Base-by-base conservation (phyloP, 192 early-diverging fungal species). In the Jimgerdemannia flammicorona region DNA sequence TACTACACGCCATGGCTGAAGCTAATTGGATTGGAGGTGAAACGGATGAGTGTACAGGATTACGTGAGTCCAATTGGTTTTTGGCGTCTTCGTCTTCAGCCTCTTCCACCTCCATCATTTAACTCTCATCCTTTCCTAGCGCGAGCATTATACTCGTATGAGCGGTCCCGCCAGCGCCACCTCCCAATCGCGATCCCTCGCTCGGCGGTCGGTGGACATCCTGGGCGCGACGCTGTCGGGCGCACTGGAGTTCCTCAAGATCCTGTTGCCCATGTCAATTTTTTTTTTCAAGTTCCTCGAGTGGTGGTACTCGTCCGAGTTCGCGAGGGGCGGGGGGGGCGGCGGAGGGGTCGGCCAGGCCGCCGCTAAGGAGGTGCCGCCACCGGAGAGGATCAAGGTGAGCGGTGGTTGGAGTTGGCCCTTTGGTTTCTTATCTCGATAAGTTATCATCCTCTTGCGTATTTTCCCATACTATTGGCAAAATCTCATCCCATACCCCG, bases 271-370 rank as follows among this genome's bases (percentile, higher is more conserved):
- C 39, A 88, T 96, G 86, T 92, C 93, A 0, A 94, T 98, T 19
- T 96, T 98, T 83, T 93, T 95, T 79, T 97, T 92, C 84, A 92
- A 92, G 72, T 98, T 98, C 78, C 78, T 96, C 72, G 97, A 97
- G 81, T 98, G 97, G 97, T 98, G 96, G 96, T 94, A 96, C 79
- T 86, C 90, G 41, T 92, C 92, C 11, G 94, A 95, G 73, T 95
- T 92, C 70, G 88, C 92, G 77, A 87, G 89, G 8, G 81, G 87
- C 4, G 80, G 82, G 4, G 74, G 75, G 4, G 82, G 78, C 9
- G 81, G 77, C 41, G 74, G 80, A 7, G 77, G 81, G 19, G 70
- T 81, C 78, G 81, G 83, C 72, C 77, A 74, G 77, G 79, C 84
- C 1, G 64, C 82, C 79, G 81, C 78, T 75, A 75, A 71, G 74